Percentiles rank a stretch among this genome's conserved stretches.
Evolutionary conservation across 2,329 filamentous ascomycete genomes (phyloP).

Genomic region (Ophiocordyceps camponoti-saundersi): DNA sequence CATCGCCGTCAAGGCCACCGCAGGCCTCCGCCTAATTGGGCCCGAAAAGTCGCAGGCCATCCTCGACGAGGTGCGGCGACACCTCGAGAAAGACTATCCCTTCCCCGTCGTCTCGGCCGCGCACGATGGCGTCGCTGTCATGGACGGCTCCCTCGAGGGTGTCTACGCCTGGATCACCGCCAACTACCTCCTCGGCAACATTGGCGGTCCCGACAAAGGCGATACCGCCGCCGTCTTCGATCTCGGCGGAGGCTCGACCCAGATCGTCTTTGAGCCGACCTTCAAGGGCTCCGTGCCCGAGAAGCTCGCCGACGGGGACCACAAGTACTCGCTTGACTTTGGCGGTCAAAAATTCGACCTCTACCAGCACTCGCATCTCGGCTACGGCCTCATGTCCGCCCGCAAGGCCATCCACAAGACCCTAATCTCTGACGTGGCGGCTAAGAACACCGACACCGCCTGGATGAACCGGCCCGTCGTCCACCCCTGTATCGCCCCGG

Average conservation of each 20-base stretch:
- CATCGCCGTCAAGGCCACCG: constrained; percentile 94
- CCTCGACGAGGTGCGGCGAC: constrained; percentile 63
- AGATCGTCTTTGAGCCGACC: constrained; percentile 95
- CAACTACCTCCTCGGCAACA: constrained; percentile 96
- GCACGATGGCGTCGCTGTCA: constrained; percentile 81
- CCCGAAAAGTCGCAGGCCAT: constrained; percentile 68
- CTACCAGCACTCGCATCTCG: constrained; percentile 96
- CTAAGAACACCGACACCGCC: constrained; percentile 38
- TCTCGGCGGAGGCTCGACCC: constrained; percentile 88
- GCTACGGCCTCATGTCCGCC: constrained; percentile 91
- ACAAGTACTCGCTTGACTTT: constrained; percentile 87
- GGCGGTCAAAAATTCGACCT: constrained; percentile 81
- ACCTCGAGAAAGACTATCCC: constrained; percentile 77
- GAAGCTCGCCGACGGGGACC: constrained; percentile 73
- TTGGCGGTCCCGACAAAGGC: constrained; percentile 77
- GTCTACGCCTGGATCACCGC: constrained; percentile 99
- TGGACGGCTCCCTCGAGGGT: constrained; percentile 94
- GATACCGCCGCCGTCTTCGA: constrained; percentile 92
- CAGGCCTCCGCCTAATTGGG: constrained; percentile 78
- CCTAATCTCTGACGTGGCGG: constrained; percentile 55
- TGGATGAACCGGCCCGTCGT: constrained; percentile 58
- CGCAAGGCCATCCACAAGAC: constrained; percentile 69
- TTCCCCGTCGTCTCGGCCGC: constrained; percentile 84
- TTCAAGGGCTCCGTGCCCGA: constrained; percentile 74
- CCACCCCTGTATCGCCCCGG: constrained; percentile 76